Percentiles rank a stretch among this genome's conserved stretches.
phyloP scores from a whole-genome alignment of 225 moss, liverwort and hornwort species.

The Neckera pumila region DNA sequence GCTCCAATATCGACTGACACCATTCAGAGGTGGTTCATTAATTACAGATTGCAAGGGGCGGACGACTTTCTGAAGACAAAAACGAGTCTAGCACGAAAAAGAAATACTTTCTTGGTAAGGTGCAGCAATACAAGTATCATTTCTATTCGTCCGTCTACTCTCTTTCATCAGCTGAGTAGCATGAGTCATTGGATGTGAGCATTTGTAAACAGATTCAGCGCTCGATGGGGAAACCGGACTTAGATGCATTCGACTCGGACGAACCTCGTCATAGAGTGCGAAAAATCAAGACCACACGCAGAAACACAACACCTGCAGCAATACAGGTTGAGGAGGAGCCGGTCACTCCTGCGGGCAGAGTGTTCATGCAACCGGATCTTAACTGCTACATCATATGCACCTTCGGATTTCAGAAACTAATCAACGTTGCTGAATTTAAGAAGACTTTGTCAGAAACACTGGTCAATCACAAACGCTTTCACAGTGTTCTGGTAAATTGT shows the following conservation, averaged over 20 bases:
- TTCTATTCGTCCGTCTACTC: not conserved
- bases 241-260: not conserved
- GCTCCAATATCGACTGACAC: not conserved
- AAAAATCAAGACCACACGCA: constrained; percentile 18
- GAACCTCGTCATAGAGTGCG: not conserved
- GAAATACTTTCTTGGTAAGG: not conserved
- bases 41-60: not conserved
- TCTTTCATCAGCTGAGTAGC: not conserved
- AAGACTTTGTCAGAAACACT: constrained; percentile 48
- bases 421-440: constrained; percentile 50
- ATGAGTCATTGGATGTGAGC: not conserved
- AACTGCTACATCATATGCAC: constrained; percentile 47
- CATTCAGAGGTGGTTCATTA: not conserved
- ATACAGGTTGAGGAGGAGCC: constrained; percentile 46
- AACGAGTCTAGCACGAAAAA: not conserved
- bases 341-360: constrained; percentile 68
- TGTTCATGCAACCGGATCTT: constrained; percentile 50
- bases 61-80: not conserved
- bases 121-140: not conserved
- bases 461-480: constrained; percentile 70
- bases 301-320: not conserved
- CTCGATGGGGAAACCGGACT: not conserved
- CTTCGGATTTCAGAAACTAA: constrained; percentile 51
- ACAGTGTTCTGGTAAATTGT: constrained; percentile 50
- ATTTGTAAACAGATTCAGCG: not conserved